A percentile compares a stretch with the other conserved stretches of the same genome.
These are phyloP conservation scores for Haplosporangium gracile DNA, from an alignment of 192 early-diverging fungal species.

Conservation along the genomic window DNA sequence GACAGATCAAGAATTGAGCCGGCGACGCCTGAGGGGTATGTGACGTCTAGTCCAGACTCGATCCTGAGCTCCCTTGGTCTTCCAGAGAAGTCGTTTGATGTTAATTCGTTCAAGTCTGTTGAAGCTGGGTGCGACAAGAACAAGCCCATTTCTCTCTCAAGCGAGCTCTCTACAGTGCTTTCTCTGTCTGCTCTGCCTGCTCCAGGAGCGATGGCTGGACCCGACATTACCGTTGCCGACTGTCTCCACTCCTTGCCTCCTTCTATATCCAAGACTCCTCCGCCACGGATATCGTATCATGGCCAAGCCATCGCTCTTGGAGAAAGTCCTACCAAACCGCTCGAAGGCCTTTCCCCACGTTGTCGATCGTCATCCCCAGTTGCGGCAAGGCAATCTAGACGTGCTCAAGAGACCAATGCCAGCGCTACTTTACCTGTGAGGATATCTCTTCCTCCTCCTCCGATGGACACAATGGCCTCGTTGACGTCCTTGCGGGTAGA, in stretches of 20 bases:
- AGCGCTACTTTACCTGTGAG: neutral
- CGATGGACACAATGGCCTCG: neutral
- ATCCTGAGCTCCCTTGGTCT: constrained; percentile 2
- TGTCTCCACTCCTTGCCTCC: neutral
- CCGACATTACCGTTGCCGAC: neutral
- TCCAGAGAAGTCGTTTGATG: neutral
- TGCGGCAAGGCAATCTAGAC: neutral
- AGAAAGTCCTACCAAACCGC: neutral
- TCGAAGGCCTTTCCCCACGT: neutral
- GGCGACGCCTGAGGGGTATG: constrained; percentile 4
- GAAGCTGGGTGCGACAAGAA: neutral
- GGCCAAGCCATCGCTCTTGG: neutral
- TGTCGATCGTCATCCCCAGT: neutral
- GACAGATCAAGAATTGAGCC: neutral
- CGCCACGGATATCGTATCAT: neutral
- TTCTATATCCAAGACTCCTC: neutral
- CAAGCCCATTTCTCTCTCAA: neutral
- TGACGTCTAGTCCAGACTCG: constrained; percentile 28
- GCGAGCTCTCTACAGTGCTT: neutral
- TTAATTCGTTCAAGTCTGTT: neutral
- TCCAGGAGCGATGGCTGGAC: neutral
- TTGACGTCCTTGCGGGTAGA: neutral
- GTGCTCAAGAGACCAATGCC: neutral
- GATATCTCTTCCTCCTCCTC: neutral
- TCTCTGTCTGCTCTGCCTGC: neutral